phyloP scores from a whole-genome alignment of 2,329 filamentous ascomycete genomes.

The Diaporthe amygdali region DNA sequence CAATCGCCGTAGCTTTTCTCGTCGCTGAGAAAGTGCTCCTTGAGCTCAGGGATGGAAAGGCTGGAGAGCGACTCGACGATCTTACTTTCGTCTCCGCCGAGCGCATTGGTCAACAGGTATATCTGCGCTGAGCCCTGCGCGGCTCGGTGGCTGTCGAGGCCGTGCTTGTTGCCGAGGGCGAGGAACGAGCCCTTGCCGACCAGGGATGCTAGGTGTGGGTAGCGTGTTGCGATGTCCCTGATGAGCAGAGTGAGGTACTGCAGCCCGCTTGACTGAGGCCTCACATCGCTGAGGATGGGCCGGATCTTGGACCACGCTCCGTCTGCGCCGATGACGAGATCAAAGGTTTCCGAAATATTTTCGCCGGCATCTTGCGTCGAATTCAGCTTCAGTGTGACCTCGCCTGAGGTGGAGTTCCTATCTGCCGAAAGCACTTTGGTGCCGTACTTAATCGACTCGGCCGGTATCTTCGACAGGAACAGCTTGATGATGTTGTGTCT shows the following conservation, averaged over 20 bases:
- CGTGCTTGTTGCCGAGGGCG: conserved; percentile 43
- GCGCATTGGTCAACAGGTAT: conserved; percentile 32
- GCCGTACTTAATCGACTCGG: conserved; percentile 43
- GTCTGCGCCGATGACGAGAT: conserved; percentile 46
- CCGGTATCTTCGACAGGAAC: conserved; percentile 36
- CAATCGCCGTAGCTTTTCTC: conserved; percentile 32
- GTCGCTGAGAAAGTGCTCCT: conserved; percentile 30
- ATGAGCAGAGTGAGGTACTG: conserved; percentile 43
- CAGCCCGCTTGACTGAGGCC: conserved; percentile 45
- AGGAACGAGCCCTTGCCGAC: conserved; percentile 45
- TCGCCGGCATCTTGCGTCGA: conserved; percentile 27
- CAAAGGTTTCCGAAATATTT: conserved; percentile 33
- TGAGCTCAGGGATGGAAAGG: conserved; percentile 24
- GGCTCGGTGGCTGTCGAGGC: conserved; percentile 39
- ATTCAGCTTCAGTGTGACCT: conserved; percentile 24
- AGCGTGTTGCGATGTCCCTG: conserved; percentile 35
- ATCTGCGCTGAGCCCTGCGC: conserved; percentile 36
- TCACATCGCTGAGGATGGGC: conserved; percentile 37
- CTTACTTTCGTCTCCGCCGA: conserved; percentile 31
- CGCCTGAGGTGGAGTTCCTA: neutral
- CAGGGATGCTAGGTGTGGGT: conserved; percentile 43
- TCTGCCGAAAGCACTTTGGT: conserved; percentile 36
- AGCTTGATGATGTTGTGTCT: conserved; percentile 40
- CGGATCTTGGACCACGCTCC: conserved; percentile 47
- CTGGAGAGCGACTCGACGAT: conserved; percentile 20